These are phyloP conservation scores for Lachnellula suecica DNA, from an alignment of 2,329 filamentous ascomycete genomes.

Conservation along the genomic window DNA sequence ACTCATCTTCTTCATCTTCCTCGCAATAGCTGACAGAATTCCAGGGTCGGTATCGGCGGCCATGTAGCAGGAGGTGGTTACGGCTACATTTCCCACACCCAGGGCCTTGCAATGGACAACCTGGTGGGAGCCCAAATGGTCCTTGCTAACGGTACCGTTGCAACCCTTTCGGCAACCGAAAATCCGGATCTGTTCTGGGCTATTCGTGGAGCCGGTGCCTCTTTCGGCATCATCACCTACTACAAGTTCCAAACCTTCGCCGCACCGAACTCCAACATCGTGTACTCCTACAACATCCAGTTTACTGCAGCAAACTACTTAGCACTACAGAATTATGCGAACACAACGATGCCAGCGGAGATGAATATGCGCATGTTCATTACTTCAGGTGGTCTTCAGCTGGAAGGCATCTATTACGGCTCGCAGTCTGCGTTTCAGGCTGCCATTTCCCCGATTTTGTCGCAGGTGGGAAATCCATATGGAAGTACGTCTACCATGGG, in stretches of 20 bases:
- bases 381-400: background rate
- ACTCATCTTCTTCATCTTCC: background rate
- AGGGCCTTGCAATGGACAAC: no score
- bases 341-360: conserved; percentile 15
- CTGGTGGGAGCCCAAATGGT: no score
- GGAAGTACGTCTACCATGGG: conserved; percentile 8
- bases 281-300: background rate
- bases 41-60: no score
- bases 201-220: no score
- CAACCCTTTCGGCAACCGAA: no score
- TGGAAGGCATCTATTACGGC: conserved; percentile 18
- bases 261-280: no score
- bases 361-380: conserved; percentile 20
- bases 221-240: no score
- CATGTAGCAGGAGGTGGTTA: no score
- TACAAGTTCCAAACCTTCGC: no score
- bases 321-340: conserved; percentile 16
- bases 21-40: background rate
- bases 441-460: conserved; percentile 10
- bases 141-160: no score
- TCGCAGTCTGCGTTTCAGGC: conserved; percentile 10
- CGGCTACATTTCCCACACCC: no score
- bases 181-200: no score
- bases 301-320: background rate
- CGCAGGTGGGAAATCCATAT: conserved; percentile 7